phyloP scores from a whole-genome alignment of 2,329 filamentous ascomycete species.

The Alternaria rosae region DNA sequence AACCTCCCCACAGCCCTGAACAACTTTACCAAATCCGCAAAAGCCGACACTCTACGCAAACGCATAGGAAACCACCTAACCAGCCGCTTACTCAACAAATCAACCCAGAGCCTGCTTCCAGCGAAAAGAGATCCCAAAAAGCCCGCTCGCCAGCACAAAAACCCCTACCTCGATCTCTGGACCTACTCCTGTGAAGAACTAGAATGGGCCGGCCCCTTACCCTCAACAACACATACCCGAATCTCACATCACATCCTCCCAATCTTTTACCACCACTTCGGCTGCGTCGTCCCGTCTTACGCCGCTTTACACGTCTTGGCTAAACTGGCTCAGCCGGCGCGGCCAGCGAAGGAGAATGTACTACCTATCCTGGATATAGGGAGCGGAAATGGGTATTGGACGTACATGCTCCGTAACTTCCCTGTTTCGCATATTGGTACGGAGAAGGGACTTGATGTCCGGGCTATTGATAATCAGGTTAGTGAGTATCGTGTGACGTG shows the following conservation, averaged over 20 bases:
- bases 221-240: constrained; percentile 59
- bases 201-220: constrained; percentile 70
- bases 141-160: constrained; percentile 59
- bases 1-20: constrained; percentile 68
- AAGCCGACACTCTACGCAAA: constrained; percentile 67
- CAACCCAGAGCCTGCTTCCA: constrained; percentile 32
- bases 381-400: constrained; percentile 79
- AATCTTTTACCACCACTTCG: constrained; percentile 80
- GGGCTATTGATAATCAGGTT: constrained; percentile 71
- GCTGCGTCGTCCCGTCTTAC: constrained; percentile 73
- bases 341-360: constrained; percentile 44
- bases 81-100: constrained; percentile 55
- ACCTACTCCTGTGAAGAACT: constrained; percentile 69
- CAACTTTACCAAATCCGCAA: constrained; percentile 70
- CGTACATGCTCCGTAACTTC: constrained; percentile 74
- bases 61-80: constrained; percentile 64
- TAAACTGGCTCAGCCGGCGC: constrained; percentile 54
- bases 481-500: constrained; percentile 73
- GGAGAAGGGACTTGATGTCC: constrained; percentile 63
- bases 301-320: constrained; percentile 69
- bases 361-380: constrained; percentile 70
- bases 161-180: constrained; percentile 75
- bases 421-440: constrained; percentile 64
- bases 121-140: constrained; percentile 18
- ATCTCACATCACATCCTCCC: constrained; percentile 74